These are phyloP conservation scores for Cubamyces lactineus DNA, from an alignment of 768 basidiomycete genomes.

Conservation along the genomic window DNA sequence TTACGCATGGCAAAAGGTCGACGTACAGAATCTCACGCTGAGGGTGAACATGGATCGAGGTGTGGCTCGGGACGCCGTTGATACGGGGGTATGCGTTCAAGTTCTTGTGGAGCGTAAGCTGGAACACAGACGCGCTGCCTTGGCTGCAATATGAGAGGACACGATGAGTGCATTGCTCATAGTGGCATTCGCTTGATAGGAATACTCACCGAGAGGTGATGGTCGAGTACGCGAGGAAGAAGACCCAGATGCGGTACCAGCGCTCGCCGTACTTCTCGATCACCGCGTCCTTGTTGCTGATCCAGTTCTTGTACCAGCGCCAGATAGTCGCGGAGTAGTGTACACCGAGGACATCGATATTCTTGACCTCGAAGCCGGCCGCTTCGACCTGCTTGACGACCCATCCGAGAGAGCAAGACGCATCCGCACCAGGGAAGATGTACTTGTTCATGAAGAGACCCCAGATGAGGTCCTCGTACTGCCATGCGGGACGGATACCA, in stretches of 20 bases:
- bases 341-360: conserved; percentile 94
- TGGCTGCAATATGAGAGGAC: conserved; percentile 51
- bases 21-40: conserved; percentile 55
- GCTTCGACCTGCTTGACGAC: conserved; percentile 84
- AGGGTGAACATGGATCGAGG: conserved; percentile 73
- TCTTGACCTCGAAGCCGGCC: conserved; percentile 97
- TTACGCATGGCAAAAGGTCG: not conserved
- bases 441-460: conserved; percentile 99
- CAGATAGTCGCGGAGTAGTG: conserved; percentile 93
- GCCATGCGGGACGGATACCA: conserved; percentile 94
- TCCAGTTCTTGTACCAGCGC: conserved; percentile 98
- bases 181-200: not conserved
- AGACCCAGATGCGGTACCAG: conserved; percentile 96
- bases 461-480: conserved; percentile 98
- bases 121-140: conserved; percentile 92
- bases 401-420: conserved; percentile 94
- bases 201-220: conserved; percentile 69
- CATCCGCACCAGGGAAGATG: conserved; percentile 98
- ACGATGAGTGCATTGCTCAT: conserved; percentile 6
- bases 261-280: conserved; percentile 87
- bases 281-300: conserved; percentile 89
- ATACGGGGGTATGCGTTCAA: conserved; percentile 94
- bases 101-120: conserved; percentile 98
- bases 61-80: conserved; percentile 80
- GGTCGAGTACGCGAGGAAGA: conserved; percentile 93